phyloP scores from a whole-genome alignment of 441 rosid genomes.

The Breynia disticha region DNA sequence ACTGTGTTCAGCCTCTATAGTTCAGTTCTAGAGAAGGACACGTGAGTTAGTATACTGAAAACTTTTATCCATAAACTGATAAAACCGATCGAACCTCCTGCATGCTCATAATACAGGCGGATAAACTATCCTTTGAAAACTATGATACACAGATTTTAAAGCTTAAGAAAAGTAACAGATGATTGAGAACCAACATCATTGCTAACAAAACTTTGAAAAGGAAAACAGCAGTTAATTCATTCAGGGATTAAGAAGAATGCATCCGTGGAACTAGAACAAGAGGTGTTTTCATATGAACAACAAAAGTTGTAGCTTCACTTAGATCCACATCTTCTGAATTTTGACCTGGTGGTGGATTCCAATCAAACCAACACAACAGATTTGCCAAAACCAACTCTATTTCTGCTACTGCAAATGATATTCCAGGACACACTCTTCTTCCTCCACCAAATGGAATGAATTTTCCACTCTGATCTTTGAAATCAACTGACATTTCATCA shows the following conservation, averaged over 20 bases:
- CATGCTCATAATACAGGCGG: no score
- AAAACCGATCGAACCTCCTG: no score
- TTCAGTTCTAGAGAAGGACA: slow-evolving; percentile 96
- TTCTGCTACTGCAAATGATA: slow-evolving; percentile 8
- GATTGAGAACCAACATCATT: no score
- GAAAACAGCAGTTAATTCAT: no score
- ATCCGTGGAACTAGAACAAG: slow-evolving; percentile 3
- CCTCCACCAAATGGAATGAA: slow-evolving; percentile 26
- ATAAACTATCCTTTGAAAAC: no score
- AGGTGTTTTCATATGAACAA: slow-evolving; percentile 5
- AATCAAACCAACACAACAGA: slow-evolving; percentile 19
- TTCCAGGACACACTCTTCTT: slow-evolving; percentile 19
- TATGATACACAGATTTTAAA: no score
- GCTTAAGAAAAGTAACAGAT: no score
- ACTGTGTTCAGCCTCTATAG: slow-evolving; percentile 75
- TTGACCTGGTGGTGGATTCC: slow-evolving; percentile 12
- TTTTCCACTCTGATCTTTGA: slow-evolving; percentile 18
- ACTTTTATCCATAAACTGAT: no score
- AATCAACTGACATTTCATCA: slow-evolving; percentile 12
- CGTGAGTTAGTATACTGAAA: slow-evolving; percentile 45
- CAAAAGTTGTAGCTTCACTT: not conserved
- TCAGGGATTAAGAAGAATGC: not conserved
- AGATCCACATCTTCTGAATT: slow-evolving; percentile 3
- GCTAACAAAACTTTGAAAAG: no score
- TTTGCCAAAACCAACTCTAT: slow-evolving; percentile 16